phyloP scores from a whole-genome alignment of 306 rosid genomes.

The Inga laurina region DNA sequence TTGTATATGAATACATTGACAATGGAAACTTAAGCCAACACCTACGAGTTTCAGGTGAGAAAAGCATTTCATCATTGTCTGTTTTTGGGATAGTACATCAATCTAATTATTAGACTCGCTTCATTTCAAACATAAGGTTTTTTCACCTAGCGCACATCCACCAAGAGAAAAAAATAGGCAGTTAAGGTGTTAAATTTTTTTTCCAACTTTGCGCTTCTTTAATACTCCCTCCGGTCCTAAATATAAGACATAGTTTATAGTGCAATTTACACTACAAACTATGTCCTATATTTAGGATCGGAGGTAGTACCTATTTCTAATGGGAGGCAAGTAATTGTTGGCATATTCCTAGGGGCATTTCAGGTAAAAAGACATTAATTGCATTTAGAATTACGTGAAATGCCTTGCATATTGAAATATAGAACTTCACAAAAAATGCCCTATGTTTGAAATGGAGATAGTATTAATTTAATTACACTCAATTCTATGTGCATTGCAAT shows the following conservation, averaged over 20 bases:
- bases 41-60: slow-evolving; percentile 51
- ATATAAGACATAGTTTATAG: too few species aligned
- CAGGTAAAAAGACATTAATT: neutral
- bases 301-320: neutral
- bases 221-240: too few species aligned
- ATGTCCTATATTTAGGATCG: too few species aligned
- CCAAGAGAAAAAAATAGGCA: neutral
- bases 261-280: too few species aligned
- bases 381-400: too few species aligned
- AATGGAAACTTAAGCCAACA: slow-evolving; percentile 10
- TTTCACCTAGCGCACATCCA: neutral
- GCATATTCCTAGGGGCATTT: neutral
- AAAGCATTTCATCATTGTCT: neutral
- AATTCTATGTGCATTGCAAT: neutral
- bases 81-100: neutral
- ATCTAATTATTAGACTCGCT: neutral
- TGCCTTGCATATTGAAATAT: neutral
- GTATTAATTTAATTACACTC: neutral
- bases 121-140: neutral
- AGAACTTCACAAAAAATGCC: neutral
- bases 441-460: neutral
- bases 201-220: neutral
- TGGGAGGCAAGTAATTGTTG: neutral
- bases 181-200: neutral
- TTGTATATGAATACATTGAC: slow-evolving; percentile 26